Evolutionary conservation across 345 rosid genomes (phyloP).

Genomic region (Eucalyptus erythrocorys): DNA sequence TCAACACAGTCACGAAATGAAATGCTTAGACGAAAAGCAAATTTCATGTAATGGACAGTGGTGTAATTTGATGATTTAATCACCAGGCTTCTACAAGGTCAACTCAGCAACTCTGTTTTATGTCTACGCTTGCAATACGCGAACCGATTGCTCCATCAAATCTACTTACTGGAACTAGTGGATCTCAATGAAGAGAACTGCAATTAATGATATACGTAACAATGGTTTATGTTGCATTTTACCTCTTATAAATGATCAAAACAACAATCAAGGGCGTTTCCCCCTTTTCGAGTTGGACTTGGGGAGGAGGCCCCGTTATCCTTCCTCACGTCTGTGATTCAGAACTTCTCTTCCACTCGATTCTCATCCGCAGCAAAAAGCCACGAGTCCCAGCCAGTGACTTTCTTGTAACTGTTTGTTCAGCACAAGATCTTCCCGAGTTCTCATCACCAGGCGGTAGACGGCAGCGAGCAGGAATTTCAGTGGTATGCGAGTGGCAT

Average conservation of each 20-base stretch:
- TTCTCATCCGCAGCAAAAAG: slow-evolving; percentile 65
- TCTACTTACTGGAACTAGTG: neutral
- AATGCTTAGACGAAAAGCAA: neutral
- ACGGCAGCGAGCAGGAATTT: neutral
- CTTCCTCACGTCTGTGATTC: slow-evolving; percentile 80
- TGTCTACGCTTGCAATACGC: neutral
- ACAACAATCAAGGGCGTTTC: neutral
- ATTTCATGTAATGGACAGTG: neutral
- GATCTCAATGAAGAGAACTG: neutral
- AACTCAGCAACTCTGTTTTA: neutral
- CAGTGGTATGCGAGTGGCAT: slow-evolving; percentile 25
- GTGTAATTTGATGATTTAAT: neutral
- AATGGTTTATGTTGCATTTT: neutral
- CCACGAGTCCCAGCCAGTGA: slow-evolving; percentile 89
- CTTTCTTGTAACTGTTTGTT: slow-evolving; percentile 72
- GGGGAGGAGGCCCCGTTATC: slow-evolving; percentile 70
- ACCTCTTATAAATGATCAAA: neutral
- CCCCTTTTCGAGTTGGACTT: slow-evolving; percentile 27
- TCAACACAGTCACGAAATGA: neutral
- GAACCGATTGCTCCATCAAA: neutral
- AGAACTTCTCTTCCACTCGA: slow-evolving; percentile 15
- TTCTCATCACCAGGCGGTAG: slow-evolving; percentile 57
- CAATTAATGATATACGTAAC: neutral
- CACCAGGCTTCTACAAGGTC: neutral
- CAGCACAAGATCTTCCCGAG: slow-evolving; percentile 68